A percentile compares a stretch with the other conserved stretches of the same genome.
phyloP scores from a whole-genome alignment of 2,329 filamentous ascomycete species.

The Diaporthe batatas region DNA sequence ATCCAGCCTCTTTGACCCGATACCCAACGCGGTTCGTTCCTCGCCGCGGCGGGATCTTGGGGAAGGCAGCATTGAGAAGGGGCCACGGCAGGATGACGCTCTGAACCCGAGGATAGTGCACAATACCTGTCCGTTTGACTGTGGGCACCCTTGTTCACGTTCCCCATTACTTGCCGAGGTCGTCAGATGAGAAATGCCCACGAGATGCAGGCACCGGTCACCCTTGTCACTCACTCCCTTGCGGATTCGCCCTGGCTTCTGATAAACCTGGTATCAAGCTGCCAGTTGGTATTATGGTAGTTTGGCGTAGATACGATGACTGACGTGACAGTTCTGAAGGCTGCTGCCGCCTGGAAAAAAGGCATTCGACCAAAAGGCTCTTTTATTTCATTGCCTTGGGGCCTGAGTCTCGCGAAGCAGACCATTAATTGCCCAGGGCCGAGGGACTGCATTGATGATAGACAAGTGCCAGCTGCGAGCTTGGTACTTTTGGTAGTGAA shows the following conservation, averaged over 20 bases:
- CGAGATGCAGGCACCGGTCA: conserved; percentile 35
- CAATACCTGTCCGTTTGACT: conserved; percentile 39
- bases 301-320: conserved; percentile 37
- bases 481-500: neutral
- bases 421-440: no score
- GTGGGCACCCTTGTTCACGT: conserved; percentile 3
- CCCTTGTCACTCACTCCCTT: conserved; percentile 35
- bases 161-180: no score
- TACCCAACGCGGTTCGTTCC: no score
- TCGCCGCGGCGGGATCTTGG: conserved; percentile 48
- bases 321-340: conserved; percentile 37
- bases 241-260: conserved; percentile 35
- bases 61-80: conserved; percentile 3
- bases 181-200: neutral
- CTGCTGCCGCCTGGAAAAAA: conserved; percentile 39
- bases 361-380: conserved; percentile 42
- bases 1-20: conserved; percentile 44
- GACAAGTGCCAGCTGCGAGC: no score
- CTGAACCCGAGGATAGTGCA: conserved; percentile 14
- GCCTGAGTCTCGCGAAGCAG: neutral
- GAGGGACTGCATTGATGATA: no score
- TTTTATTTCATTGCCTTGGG: conserved; percentile 39
- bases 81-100: conserved; percentile 13
- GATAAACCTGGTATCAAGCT: conserved; percentile 29
- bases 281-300: conserved; percentile 35